Base-by-base conservation (phyloP, 306 rosid genomes). In the Vachellia pachyceras region DNA sequence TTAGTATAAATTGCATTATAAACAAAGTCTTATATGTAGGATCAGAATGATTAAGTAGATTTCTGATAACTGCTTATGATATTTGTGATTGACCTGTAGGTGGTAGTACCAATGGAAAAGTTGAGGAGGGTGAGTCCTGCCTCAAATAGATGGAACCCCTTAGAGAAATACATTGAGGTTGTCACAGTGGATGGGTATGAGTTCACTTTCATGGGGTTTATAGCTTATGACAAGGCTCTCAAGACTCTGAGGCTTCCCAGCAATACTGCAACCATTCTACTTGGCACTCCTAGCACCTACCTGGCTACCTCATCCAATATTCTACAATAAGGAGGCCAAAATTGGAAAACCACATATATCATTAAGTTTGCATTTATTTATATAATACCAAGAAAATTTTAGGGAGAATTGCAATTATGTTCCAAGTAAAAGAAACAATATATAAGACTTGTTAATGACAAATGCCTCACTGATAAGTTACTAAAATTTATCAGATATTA, bases 131-230 rank as follows among this genome's bases (percentile, higher is more conserved):
- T 88, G 7, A 83, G 77, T 83, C 90, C 93, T 60, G 46, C 83
- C 29, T 39, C 92, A 61, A 91, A 86, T 69, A 86, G 81, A 71
- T 77, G 84, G 86, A 90, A 90, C 60, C 85, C 94, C 3, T 81
- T 81, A 41, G 94, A 92, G 68, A 90, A 85, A 68, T 74, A 86
- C 80, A 82, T 90, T 46, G 88, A 85, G 64, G 7, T 89, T 42
- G 80, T 80, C 60, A 84, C 95, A 35, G 84, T 87, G 42, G 97
- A 91, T 75, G 90, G 89, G 9, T 88, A 90, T 86, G 91, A 92
- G 82, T 91, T 88, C 85, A 85, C 84, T 74, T 92, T 92, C 83
- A 84, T 90, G 97, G 97, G 97, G 4, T 92, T 94, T 75, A 67
- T 94, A 60, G 88, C 97, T 5, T 90, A 85, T 76, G 94, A 86